phyloP scores from a whole-genome alignment of 2,329 filamentous ascomycete species.

The Lecanosticta acicola region DNA sequence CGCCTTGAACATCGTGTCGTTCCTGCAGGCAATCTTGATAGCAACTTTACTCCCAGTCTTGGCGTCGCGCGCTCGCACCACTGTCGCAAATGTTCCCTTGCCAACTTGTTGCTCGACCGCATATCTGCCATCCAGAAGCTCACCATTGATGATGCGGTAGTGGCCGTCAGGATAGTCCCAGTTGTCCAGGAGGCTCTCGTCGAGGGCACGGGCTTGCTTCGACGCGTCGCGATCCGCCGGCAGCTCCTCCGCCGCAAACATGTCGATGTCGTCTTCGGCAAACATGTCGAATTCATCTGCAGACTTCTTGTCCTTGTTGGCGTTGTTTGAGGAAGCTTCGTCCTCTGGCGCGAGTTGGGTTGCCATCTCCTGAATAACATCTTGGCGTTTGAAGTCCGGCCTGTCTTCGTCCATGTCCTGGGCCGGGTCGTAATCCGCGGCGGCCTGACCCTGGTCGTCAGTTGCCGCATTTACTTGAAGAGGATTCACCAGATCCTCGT shows the following conservation, averaged over 20 bases:
- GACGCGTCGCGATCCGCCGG: constrained; percentile 40
- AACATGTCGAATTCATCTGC: constrained; percentile 56
- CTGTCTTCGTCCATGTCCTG: constrained; percentile 78
- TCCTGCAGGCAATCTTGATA: constrained; percentile 96
- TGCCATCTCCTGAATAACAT: constrained; percentile 21
- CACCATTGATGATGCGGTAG: constrained; percentile 89
- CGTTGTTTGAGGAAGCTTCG: background rate
- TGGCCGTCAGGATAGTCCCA: constrained; percentile 93
- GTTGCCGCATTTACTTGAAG: constrained; percentile 26
- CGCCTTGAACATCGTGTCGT: constrained; percentile 67
- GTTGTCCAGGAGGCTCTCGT: constrained; percentile 78
- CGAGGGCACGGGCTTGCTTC: constrained; percentile 53
- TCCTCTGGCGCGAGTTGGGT: background rate
- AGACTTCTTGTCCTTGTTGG: constrained; percentile 6
- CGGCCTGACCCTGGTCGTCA: constrained; percentile 71
- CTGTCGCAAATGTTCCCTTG: constrained; percentile 92
- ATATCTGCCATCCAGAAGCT: constrained; percentile 83
- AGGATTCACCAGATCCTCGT: constrained; percentile 36
- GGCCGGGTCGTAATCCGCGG: constrained; percentile 86
- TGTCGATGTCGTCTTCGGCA: constrained; percentile 65
- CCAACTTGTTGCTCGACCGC: constrained; percentile 82
- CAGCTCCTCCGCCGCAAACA: constrained; percentile 67
- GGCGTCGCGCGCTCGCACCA: constrained; percentile 80
- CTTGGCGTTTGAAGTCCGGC: constrained; percentile 27
- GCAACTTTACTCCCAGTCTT: constrained; percentile 68